phyloP scores from a whole-genome alignment of 1,139 yeast genomes.

The Pneumocystis sp. region DNA sequence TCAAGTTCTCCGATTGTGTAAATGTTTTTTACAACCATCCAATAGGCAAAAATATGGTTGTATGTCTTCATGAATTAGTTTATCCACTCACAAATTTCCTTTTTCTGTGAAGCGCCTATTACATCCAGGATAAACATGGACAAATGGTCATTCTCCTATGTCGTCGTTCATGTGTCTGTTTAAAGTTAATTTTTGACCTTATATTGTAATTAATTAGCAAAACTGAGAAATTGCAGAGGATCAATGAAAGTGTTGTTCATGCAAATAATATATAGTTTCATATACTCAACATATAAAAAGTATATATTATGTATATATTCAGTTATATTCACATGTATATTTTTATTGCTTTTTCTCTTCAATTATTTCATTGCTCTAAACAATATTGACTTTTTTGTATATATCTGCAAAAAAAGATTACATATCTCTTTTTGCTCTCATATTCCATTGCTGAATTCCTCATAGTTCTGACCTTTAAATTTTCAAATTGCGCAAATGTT shows the following conservation, averaged over 20 bases:
- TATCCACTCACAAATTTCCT: neutral
- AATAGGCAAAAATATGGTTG: neutral
- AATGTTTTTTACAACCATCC: neutral
- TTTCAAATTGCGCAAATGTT: constrained; percentile 18
- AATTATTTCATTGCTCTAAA: neutral
- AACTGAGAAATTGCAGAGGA: neutral
- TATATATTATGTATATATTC: too few species aligned
- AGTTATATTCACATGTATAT: neutral
- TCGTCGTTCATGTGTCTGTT: neutral
- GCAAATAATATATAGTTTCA: too few species aligned
- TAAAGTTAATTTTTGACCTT: neutral
- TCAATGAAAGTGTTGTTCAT: too few species aligned
- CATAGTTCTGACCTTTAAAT: neutral
- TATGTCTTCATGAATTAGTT: neutral
- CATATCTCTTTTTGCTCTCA: neutral
- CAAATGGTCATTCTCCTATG: neutral
- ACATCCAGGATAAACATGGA: neutral
- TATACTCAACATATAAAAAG: too few species aligned
- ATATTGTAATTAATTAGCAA: constrained; percentile 2
- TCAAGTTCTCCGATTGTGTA: neutral
- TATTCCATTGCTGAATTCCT: too few species aligned
- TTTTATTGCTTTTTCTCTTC: too few species aligned
- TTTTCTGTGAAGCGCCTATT: neutral
- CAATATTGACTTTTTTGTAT: neutral
- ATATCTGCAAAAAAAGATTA: neutral